Percentiles rank a stretch among this genome's conserved stretches.
These are phyloP conservation scores for Microdochium bolleyi DNA, from an alignment of 2,329 filamentous ascomycete genomes.

Conservation along the genomic window DNA sequence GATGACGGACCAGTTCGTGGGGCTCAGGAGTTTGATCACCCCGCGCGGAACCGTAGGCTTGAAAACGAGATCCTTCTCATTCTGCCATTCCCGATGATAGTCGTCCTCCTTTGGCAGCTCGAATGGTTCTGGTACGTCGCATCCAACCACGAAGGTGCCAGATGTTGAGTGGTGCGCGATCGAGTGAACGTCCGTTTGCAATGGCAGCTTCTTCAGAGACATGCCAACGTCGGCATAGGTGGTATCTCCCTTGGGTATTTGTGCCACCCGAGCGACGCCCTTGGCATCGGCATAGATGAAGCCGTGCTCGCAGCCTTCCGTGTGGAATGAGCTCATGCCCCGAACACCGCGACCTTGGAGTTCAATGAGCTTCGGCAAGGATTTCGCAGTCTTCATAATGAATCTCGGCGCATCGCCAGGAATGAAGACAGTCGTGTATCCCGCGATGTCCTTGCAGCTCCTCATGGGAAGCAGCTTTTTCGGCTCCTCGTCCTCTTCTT, in stretches of 20 bases:
- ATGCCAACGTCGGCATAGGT: constrained; percentile 70
- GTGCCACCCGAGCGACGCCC: constrained; percentile 65
- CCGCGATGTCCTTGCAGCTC: constrained; percentile 57
- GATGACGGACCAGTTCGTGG: constrained; percentile 69
- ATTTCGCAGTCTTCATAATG: constrained; percentile 74
- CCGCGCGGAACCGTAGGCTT: constrained; percentile 65
- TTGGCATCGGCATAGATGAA: constrained; percentile 75
- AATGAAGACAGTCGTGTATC: constrained; percentile 76
- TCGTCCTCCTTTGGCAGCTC: constrained; percentile 82
- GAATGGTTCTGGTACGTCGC: constrained; percentile 61
- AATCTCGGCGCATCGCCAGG: constrained; percentile 75
- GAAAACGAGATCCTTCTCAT: constrained; percentile 56
- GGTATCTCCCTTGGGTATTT: constrained; percentile 53
- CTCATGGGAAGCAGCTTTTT: constrained; percentile 46
- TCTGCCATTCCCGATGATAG: constrained; percentile 71
- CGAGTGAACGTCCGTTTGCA: constrained; percentile 63
- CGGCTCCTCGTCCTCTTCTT: constrained; percentile 41
- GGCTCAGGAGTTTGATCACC: constrained; percentile 70
- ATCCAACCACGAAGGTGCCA: constrained; percentile 69
- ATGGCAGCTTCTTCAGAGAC: constrained; percentile 61
- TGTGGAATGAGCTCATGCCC: constrained; percentile 70
- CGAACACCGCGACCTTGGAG: constrained; percentile 62
- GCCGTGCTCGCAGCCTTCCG: constrained; percentile 66
- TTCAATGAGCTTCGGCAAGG: constrained; percentile 64
- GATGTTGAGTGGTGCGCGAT: constrained; percentile 71